A percentile compares a stretch with the other conserved stretches of the same genome.
Evolutionary conservation across 2,329 filamentous ascomycete species (phyloP).

Genomic region (Myriosclerotinia scirpicola): DNA sequence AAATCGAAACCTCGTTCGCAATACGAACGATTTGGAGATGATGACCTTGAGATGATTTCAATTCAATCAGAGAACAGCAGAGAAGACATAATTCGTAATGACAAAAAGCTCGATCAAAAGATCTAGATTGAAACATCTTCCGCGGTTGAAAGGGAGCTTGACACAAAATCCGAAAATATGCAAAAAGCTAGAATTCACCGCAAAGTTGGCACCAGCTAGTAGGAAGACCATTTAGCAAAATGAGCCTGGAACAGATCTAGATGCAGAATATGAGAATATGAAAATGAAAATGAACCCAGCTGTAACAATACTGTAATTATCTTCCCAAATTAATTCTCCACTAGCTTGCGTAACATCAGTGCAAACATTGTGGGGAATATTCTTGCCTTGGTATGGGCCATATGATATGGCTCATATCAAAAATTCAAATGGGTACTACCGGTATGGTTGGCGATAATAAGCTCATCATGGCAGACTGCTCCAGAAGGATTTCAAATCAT

Average conservation of each 20-base stretch:
- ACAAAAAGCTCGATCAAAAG: background rate
- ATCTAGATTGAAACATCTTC: conserved; percentile 16
- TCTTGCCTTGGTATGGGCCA: conserved; percentile 18
- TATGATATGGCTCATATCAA: conserved; percentile 52
- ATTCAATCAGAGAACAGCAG: conserved; percentile 15
- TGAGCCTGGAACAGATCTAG: background rate
- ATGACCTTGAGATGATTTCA: conserved; percentile 15
- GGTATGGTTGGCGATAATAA: conserved; percentile 60
- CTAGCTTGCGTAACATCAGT: conserved; percentile 36
- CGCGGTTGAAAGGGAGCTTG: conserved; percentile 2
- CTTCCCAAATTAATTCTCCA: background rate
- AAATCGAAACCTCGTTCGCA: conserved; percentile 11
- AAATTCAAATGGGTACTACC: conserved; percentile 63
- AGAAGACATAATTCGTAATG: conserved; percentile 4
- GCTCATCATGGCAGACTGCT: conserved; percentile 29
- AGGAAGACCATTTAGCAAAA: background rate
- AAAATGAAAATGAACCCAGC: background rate
- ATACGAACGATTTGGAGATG: conserved; percentile 17
- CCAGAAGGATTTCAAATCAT: background rate
- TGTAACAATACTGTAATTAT: background rate
- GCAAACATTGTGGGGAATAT: conserved; percentile 35
- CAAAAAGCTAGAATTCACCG: background rate
- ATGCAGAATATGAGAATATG: background rate
- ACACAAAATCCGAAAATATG: background rate
- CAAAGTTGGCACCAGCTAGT: background rate